phyloP scores from a whole-genome alignment of 139 green algal species.

The Axilococcus clingmanii region DNA sequence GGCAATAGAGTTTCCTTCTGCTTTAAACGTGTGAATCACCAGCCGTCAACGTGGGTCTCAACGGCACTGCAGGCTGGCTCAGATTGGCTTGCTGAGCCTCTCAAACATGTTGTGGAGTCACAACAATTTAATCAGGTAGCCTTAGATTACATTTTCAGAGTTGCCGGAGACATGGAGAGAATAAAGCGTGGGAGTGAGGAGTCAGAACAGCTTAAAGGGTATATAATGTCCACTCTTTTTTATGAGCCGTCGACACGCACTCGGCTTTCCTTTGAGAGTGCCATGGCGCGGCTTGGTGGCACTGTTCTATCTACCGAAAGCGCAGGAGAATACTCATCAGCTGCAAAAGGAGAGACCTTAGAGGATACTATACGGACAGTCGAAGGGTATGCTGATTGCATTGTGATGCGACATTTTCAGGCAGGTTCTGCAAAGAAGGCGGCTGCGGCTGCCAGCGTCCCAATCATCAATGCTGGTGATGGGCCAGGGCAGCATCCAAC shows the following conservation, averaged over 20 bases:
- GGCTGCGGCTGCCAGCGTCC: conserved; percentile 64
- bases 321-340: conserved; percentile 93
- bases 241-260: conserved; percentile 99
- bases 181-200: conserved; percentile 46
- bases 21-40: neutral
- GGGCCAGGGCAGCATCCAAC: conserved; percentile 97
- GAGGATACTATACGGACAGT: conserved; percentile 97
- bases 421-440: conserved; percentile 71
- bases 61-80: neutral
- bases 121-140: conserved; percentile 82
- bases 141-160: conserved; percentile 78
- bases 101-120: conserved; percentile 76
- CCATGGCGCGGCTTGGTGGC: conserved; percentile 88
- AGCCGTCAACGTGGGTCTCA: neutral
- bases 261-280: conserved; percentile 92
- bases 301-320: conserved; percentile 92
- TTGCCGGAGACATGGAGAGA: conserved; percentile 59
- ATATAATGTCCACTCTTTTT: conserved; percentile 97
- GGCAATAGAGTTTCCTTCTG: too few species aligned
- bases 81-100: conserved; percentile 13
- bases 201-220: conserved; percentile 47
- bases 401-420: conserved; percentile 94
- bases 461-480: conserved; percentile 95
- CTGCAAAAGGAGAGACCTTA: conserved; percentile 95
- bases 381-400: conserved; percentile 89